Base-by-base conservation (phyloP, 768 basidiomycete species). In the Trametes cingulata region DNA sequence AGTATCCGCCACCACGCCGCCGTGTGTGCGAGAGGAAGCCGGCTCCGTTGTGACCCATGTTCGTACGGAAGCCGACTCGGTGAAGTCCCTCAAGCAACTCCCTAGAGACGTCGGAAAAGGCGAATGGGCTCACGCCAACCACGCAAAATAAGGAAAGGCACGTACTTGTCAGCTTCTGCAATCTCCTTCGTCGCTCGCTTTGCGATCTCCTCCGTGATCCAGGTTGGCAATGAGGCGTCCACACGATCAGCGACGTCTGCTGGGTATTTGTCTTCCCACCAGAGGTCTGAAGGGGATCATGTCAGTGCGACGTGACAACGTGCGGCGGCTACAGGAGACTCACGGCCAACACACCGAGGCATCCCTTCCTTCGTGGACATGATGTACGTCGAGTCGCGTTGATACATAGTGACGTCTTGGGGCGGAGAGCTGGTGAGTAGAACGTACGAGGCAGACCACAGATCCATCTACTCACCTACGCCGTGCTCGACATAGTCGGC, bases 1-100 rank as follows among this genome's bases (percentile, higher is more conserved):
- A 90, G 70, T 86, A 90, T 6, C 89, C 86, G 25, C 86, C 87
- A 0, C 73, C 82, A 40, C 76, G 77, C 8, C 68, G 69, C 69
- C 77, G 82, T 14, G 79, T 80, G 20, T 83, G 70, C 42, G 80
- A 71, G 10, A 80, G 57, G 60, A 83, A 77, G 0, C 88, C 87
- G 0, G 80, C 74, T n/a, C 75, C 81, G 6, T 83, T 79, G 35
- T 75, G 75, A 8, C 87, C 87, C 6, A 70, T 65, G 43, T 79
- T 82, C 13, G 77, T 65, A 55, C 78, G 79, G 75, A 89, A 91
- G 5, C 89, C 88, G 2, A 75, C 75, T 58, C 76, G 77, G 36
- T 77, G 72, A 14, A 91, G 76, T 7, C 78, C 85, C 3, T 86
- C 82, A 1, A 88, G 77, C 15, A 84, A 56, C 19, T 61, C 81